A percentile compares a stretch with the other conserved stretches of the same genome.
Conservation (phyloP, 495 filamentous ascomycete species). For the Ascobolus immersus region DNA sequence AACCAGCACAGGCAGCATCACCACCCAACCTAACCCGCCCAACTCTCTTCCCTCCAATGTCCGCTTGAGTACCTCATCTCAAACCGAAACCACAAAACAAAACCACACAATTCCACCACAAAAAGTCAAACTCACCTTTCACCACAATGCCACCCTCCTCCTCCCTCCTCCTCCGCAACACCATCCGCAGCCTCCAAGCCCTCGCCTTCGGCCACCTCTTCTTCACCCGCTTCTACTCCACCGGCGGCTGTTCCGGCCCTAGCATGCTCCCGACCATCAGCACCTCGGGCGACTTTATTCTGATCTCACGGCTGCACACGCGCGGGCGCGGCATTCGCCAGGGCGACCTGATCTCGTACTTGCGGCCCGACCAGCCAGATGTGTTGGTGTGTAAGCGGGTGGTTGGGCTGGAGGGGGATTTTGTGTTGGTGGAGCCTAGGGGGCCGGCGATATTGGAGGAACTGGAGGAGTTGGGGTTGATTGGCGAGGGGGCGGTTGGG, state of each 20-base stretch:
- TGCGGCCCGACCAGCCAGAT: slow-evolving; percentile 41
- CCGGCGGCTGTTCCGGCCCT: slow-evolving; percentile 33
- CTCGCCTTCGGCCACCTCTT: slow-evolving; percentile 32
- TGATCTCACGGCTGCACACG: slow-evolving; percentile 38
- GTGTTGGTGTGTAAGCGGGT: slow-evolving; percentile 52
- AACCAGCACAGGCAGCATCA: not conserved
- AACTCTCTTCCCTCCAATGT: too few species aligned
- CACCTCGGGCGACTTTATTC: slow-evolving; percentile 34
- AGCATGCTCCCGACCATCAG: slow-evolving; percentile 63
- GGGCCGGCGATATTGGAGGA: slow-evolving; percentile 13
- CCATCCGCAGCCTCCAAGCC: slow-evolving; percentile 19
- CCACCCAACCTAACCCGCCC: not conserved
- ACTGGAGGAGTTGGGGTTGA: not conserved
- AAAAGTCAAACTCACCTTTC: not conserved
- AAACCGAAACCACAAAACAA: too few species aligned
- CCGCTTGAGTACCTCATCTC: too few species aligned
- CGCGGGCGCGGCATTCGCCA: slow-evolving; percentile 44
- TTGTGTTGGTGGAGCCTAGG: slow-evolving; percentile 47
- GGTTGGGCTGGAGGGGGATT: slow-evolving; percentile 70
- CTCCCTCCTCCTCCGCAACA: slow-evolving; percentile 18
- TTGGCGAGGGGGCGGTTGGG: not conserved
- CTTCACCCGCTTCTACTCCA: slow-evolving; percentile 25
- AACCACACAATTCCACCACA: not conserved
- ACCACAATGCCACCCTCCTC: slow-evolving; percentile 12
- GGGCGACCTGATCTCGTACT: slow-evolving; percentile 60